Base-by-base conservation (phyloP, 495 filamentous ascomycete species). In the Neurospora sp. region DNA sequence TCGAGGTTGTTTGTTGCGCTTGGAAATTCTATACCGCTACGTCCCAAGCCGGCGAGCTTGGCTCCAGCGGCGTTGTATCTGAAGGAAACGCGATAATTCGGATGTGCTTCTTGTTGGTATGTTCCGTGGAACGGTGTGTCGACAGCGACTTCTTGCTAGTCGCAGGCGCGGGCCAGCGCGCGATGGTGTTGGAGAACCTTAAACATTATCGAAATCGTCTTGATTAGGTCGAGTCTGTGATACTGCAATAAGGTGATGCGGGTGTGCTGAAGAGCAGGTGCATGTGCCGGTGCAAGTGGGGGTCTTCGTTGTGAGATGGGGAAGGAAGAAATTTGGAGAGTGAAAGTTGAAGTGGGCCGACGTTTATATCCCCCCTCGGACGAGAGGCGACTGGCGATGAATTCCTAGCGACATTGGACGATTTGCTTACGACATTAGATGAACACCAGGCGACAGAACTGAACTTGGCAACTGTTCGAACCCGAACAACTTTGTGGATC, bases 111-210 rank as follows among this genome's bases (percentile, higher is more conserved):
- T 14, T 59, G 10, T 1, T 59, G 48, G 11, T 59, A 31, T 0
- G 48, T 1, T 11, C 1, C 0, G 2, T 3, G 2, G 2, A 14
- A 2, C 0, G 48, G 11, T 0, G 1, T 27, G 2, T 35, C 27
- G 53, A 8, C 1, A 1, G 14, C 0, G 53, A 6, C 27, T 8
- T 31, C 53, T 35, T 35, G 22, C 14, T 65, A 27, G 0, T 35
- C 14, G 27, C 31, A 2, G 1, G 14, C 53, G 11, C 53, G 27
- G 14, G 14, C 27, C 14, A 65, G 31, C 12, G 53, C 27, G 53
- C 53, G 53, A 65, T 65, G 53, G 1, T 18, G 22, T 9, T 9
- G 53, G 0, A 65, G 11, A 16, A 12, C 12, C 2, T 7, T 27
- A 2, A 65, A 35, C 53, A 65, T 65, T 2, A 3, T 35, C 3